These are phyloP conservation scores for Bisporella sp. DNA, from an alignment of 2,329 filamentous ascomycete genomes.

Conservation along the genomic window DNA sequence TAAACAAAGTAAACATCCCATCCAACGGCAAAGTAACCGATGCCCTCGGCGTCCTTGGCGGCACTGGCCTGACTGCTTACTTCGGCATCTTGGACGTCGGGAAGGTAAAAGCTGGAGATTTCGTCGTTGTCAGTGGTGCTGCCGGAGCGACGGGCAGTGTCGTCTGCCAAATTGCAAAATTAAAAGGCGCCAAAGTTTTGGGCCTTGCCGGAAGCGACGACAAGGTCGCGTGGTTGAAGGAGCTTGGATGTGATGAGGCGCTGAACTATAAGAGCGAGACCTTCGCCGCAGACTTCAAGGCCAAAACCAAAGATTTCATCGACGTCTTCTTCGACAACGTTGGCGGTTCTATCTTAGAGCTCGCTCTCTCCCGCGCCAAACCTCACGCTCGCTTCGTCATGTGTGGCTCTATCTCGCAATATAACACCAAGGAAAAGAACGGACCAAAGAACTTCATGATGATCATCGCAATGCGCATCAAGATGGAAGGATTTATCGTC, in stretches of 20 bases:
- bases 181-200: conserved; percentile 55
- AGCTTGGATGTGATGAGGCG: conserved; percentile 60
- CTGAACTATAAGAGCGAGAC: conserved; percentile 63
- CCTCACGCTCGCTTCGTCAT: conserved; percentile 59
- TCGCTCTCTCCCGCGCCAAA: conserved; percentile 57
- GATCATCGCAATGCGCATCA: conserved; percentile 46
- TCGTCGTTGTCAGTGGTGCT: conserved; percentile 71
- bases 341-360: conserved; percentile 63
- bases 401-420: conserved; percentile 64
- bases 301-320: conserved; percentile 52
- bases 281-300: conserved; percentile 53
- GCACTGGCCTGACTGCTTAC: conserved; percentile 69
- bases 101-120: conserved; percentile 60
- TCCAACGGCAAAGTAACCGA: conserved; percentile 43
- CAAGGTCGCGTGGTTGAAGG: conserved; percentile 60
- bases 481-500: conserved; percentile 67
- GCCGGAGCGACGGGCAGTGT: conserved; percentile 73
- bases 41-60: conserved; percentile 53
- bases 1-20: conserved; percentile 28
- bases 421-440: conserved; percentile 50
- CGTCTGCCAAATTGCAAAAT: conserved; percentile 71
- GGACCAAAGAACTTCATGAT: conserved; percentile 51
- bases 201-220: conserved; percentile 60
- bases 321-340: conserved; percentile 73
- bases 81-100: conserved; percentile 66